Evolutionary conservation across 768 basidiomycete species (phyloP), one percentile per base, ranked within the genome.

Genomic region (Leucocoprinus leucothites): DNA sequence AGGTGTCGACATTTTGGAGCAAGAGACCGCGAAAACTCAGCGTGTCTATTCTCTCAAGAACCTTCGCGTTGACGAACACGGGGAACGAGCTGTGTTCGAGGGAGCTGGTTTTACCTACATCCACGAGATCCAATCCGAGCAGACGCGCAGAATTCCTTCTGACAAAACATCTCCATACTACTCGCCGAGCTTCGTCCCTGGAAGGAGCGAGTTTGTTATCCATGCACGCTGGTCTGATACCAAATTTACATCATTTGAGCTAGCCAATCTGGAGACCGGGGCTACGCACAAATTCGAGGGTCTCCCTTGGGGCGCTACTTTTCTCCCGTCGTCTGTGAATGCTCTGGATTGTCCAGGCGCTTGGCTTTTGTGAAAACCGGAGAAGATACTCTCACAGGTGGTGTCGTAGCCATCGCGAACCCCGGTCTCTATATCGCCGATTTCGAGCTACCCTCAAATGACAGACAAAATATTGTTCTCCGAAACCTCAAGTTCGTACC

Each of bases 161-260:
- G 65, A 83, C 49, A 54, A 74, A 9, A 65, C 67, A 5, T 73
- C 71, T 1, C 71, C 83, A 1, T 89, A 90, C 61, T 86, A 85
- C 58, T 86, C 87, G 0, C 87, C 87, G 1, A 75, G 81, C 3
- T 88, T 89, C 63, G 76, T 85, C n/a, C 74, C 72, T 44, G 74
- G 76, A 19, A 64, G 71, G 2, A 68, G 72, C 19, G 68, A 82
- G 53, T 65, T 87, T 21, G 66, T 88, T 9, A 64, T 90, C 14
- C 87, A 88, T 48, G 78, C 80, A 3, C 80, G 84, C 11, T 89
- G 87, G 87, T 87, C 86, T 0, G 78, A 88, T 61, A 68, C 70
- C 6, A 63, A 74, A 53, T 87, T 87, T 64, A 81, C 85, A 2
- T 73, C 79, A 2, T 80, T 90, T 61, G 87, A 90, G 69, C 60